Percentiles rank a stretch among this genome's conserved stretches.
Conservation (phyloP, 176 grass and related monocot species). For the Rhynchospora breviuscula region DNA sequence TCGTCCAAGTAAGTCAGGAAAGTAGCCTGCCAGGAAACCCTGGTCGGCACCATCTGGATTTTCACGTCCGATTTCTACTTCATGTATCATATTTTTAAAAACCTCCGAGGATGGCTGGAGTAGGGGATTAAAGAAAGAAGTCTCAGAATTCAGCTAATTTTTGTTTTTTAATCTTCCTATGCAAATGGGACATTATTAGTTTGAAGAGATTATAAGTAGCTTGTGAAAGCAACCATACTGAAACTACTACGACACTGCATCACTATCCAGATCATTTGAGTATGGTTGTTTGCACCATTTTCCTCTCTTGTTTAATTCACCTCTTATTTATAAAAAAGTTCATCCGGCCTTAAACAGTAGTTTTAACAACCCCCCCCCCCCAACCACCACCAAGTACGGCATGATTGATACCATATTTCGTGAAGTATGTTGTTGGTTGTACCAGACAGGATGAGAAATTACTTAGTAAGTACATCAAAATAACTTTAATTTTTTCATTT, state of each 20-base stretch:
- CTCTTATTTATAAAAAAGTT: neutral
- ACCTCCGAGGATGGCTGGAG: slow-evolving; percentile 70
- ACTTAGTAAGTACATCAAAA: neutral
- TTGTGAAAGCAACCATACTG: neutral
- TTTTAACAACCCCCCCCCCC: neutral
- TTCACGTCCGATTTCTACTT: slow-evolving; percentile 61
- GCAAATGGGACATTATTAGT: neutral
- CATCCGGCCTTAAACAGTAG: neutral
- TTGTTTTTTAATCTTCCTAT: neutral
- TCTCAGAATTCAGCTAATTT: neutral
- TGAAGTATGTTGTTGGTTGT: neutral
- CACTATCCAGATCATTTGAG: too few relatives aligned
- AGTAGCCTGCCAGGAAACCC: slow-evolving; percentile 79
- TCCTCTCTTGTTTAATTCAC: neutral
- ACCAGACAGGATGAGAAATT: neutral
- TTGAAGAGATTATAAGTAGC: neutral
- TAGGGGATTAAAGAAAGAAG: neutral
- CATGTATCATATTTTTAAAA: slow-evolving; percentile 80
- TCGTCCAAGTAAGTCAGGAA: slow-evolving; percentile 69
- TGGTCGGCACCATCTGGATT: slow-evolving; percentile 96
- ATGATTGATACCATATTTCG: neutral
- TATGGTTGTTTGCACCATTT: neutral
- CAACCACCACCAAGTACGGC: neutral
- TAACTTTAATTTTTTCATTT: neutral
- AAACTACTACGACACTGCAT: neutral